Conservation (phyloP, 2,329 filamentous ascomycete species). For the Parafenestella ontariensis region DNA sequence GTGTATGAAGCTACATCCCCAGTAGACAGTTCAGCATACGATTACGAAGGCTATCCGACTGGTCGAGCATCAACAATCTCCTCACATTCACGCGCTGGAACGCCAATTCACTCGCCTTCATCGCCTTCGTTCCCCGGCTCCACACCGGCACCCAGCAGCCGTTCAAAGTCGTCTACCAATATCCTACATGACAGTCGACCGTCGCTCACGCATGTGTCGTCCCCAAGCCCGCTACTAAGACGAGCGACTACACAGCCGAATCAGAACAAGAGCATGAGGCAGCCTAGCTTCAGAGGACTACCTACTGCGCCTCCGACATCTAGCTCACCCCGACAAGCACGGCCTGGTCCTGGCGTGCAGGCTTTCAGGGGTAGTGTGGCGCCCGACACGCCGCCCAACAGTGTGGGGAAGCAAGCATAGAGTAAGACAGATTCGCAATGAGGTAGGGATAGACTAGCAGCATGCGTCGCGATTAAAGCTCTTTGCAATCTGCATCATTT, state of each 20-base stretch:
- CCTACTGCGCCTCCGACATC: slow-evolving; percentile 29
- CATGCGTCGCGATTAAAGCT: neutral
- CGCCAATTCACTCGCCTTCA: slow-evolving; percentile 17
- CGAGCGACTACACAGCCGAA: slow-evolving; percentile 42
- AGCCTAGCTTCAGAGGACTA: slow-evolving; percentile 29
- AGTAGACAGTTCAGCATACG: slow-evolving; percentile 18
- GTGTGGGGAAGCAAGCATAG: slow-evolving; percentile 14
- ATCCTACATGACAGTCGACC: slow-evolving; percentile 16
- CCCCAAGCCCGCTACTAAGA: slow-evolving; percentile 44
- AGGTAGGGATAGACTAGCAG: neutral
- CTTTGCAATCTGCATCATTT: neutral
- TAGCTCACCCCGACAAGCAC: slow-evolving; percentile 23
- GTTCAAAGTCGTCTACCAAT: slow-evolving; percentile 21
- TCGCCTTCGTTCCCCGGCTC: slow-evolving; percentile 16
- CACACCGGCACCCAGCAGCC: slow-evolving; percentile 11
- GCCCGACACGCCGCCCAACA: slow-evolving; percentile 39
- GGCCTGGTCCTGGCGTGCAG: slow-evolving; percentile 1
- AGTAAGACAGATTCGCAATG: neutral
- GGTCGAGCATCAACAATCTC: slow-evolving; percentile 21
- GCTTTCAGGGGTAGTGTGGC: slow-evolving; percentile 21
- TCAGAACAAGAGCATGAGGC: slow-evolving; percentile 17
- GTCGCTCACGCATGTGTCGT: slow-evolving; percentile 20
- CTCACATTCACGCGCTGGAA: slow-evolving; percentile 27
- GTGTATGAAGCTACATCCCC: slow-evolving; percentile 11
- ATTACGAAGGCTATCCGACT: slow-evolving; percentile 42